Conservation (phyloP, 805 yeast genomes). For the Sugiyamaella mastotermitis region DNA sequence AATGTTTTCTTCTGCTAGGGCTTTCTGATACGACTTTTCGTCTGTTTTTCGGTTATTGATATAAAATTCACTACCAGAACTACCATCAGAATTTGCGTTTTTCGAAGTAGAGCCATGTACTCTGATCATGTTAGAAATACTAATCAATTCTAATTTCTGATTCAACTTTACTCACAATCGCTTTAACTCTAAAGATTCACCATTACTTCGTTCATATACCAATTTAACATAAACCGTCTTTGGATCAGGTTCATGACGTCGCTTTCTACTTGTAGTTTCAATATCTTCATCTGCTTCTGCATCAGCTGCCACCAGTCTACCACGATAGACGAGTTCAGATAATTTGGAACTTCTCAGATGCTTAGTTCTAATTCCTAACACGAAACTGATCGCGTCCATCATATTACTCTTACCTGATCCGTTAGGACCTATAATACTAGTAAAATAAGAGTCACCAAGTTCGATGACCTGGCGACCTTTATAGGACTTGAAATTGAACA, state of each 20-base stretch:
- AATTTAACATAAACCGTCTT: conserved; percentile 70
- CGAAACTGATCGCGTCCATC: conserved; percentile 97
- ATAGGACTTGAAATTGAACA: conserved; percentile 88
- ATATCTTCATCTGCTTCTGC: conserved; percentile 25
- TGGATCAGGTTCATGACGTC: conserved; percentile 36
- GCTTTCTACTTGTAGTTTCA: conserved; percentile 15
- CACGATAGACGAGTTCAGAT: conserved; percentile 77
- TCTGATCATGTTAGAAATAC: not conserved
- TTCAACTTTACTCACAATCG: conserved; percentile 39
- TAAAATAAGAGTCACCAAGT: conserved; percentile 72
- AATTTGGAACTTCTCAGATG: conserved; percentile 71
- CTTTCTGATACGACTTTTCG: conserved; percentile 56
- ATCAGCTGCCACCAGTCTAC: conserved; percentile 37
- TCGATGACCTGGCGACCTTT: conserved; percentile 70
- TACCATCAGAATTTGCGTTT: not conserved
- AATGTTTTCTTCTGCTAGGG: conserved; percentile 72
- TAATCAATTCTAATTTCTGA: not conserved
- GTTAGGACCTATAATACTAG: conserved; percentile 95
- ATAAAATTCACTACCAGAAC: conserved; percentile 59
- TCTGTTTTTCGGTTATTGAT: conserved; percentile 57
- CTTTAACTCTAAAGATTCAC: conserved; percentile 53
- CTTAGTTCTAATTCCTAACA: conserved; percentile 71
- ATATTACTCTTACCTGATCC: conserved; percentile 97
- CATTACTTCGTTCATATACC: conserved; percentile 56
- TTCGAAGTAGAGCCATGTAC: conserved; percentile 4